phyloP scores from a whole-genome alignment of 2,329 filamentous ascomycete species.

The Fusarium bulbicola region DNA sequence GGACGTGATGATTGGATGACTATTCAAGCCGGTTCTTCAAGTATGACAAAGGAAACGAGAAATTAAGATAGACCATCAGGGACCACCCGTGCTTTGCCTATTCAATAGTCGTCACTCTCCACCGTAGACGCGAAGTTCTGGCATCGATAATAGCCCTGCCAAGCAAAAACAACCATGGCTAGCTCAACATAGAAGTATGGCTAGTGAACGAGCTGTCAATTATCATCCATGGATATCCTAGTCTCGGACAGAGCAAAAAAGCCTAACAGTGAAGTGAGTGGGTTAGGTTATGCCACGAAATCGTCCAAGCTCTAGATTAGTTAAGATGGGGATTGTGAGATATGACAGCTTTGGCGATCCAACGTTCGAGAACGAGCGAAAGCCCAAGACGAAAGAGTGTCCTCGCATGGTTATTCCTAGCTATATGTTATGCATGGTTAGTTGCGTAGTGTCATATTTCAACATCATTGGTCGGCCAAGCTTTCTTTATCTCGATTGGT shows the following conservation, averaged over 20 bases:
- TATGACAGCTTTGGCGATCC: neutral
- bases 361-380: neutral
- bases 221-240: neutral
- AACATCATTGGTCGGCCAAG: neutral
- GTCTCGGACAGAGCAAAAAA: neutral
- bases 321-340: neutral
- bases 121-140: neutral
- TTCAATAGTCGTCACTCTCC: neutral
- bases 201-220: neutral
- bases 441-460: neutral
- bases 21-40: neutral
- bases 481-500: constrained; percentile 5
- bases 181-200: neutral
- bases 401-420: neutral
- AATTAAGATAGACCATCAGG: neutral
- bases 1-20: neutral
- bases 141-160: neutral
- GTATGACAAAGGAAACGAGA: neutral
- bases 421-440: neutral
- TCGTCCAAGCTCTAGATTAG: neutral
- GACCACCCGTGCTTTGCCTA: neutral
- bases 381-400: neutral
- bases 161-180: constrained; percentile 10
- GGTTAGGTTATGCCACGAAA: neutral
- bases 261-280: neutral